phyloP scores from a whole-genome alignment of 2,329 filamentous ascomycete species.

The Cladobotryum mycophilum region DNA sequence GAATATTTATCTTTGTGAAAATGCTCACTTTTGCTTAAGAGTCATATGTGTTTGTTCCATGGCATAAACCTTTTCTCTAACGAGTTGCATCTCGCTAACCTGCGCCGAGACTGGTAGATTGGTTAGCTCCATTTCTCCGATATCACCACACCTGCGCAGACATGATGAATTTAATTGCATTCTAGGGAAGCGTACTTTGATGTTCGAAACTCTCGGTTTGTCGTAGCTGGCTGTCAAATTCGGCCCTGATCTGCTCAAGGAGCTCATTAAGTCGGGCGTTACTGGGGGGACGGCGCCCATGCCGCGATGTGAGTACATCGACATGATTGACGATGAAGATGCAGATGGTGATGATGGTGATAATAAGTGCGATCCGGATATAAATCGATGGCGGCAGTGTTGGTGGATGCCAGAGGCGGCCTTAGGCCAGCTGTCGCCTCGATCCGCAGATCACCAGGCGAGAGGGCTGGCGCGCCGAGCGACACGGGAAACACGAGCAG shows the following conservation, averaged over 20 bases:
- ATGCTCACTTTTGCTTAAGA: conserved; percentile 81
- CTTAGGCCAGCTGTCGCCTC: conserved; percentile 10
- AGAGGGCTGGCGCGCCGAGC: conserved; percentile 6
- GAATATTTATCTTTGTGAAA: background rate
- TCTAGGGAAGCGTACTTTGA: conserved; percentile 63
- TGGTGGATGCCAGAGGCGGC: conserved; percentile 1
- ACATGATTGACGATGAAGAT: conserved; percentile 37
- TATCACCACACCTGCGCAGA: background rate
- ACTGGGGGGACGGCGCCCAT: conserved; percentile 62
- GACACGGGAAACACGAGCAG: conserved; percentile 6
- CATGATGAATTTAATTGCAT: background rate
- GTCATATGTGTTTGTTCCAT: conserved; percentile 85
- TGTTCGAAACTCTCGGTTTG: conserved; percentile 85
- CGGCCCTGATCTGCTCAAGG: conserved; percentile 80
- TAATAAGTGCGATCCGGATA: background rate
- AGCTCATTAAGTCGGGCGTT: conserved; percentile 78
- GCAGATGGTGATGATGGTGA: background rate
- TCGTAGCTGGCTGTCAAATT: conserved; percentile 81
- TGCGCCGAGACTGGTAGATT: conserved; percentile 68
- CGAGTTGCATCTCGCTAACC: conserved; percentile 90
- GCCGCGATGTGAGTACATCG: conserved; percentile 88
- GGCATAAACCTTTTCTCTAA: conserved; percentile 86
- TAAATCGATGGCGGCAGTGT: background rate
- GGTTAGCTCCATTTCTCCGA: conserved; percentile 16
- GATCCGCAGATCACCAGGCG: conserved; percentile 12